Percentiles rank a stretch among this genome's conserved stretches.
phyloP scores from a whole-genome alignment of 257 asterid species.

The Penstemon eatonii region DNA sequence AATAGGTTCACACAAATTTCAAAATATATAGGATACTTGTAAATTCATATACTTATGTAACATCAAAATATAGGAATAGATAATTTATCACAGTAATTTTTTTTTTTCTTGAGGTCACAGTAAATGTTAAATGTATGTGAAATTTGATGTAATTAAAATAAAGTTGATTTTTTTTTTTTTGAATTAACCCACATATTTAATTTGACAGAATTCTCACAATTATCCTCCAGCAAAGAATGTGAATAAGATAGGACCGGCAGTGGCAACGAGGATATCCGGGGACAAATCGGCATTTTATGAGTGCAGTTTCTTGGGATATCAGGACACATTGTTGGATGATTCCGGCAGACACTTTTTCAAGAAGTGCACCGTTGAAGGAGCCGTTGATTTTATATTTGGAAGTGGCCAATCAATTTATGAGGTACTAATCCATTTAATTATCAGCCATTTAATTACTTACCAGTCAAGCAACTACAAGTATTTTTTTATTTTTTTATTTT shows the following conservation, averaged over 20 bases:
- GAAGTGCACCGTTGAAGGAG: conserved; percentile 48
- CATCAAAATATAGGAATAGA: too few relatives aligned
- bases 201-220: conserved; percentile 48
- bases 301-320: conserved; percentile 47
- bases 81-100: too few relatives aligned
- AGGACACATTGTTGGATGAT: conserved; percentile 56
- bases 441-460: too few relatives aligned
- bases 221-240: conserved; percentile 33
- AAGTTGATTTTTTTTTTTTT: neutral
- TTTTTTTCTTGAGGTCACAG: too few relatives aligned
- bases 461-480: too few relatives aligned
- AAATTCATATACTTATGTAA: too few relatives aligned
- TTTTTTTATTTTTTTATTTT: neutral
- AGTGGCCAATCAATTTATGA: conserved; percentile 52
- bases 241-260: conserved; percentile 29
- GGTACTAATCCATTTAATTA: conserved; percentile 30
- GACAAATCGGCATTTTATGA: conserved; percentile 44
- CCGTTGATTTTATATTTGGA: conserved; percentile 59
- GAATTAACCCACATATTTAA: neutral
- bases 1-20: too few relatives aligned
- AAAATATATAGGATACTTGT: too few relatives aligned
- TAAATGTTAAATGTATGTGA: too few relatives aligned
- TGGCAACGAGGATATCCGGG: conserved; percentile 50
- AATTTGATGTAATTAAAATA: too few relatives aligned
- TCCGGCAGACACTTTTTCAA: conserved; percentile 51